Base-by-base conservation (phyloP, 225 moss, liverwort and hornwort species). In the Bryoerythrophyllum caledonicum region DNA sequence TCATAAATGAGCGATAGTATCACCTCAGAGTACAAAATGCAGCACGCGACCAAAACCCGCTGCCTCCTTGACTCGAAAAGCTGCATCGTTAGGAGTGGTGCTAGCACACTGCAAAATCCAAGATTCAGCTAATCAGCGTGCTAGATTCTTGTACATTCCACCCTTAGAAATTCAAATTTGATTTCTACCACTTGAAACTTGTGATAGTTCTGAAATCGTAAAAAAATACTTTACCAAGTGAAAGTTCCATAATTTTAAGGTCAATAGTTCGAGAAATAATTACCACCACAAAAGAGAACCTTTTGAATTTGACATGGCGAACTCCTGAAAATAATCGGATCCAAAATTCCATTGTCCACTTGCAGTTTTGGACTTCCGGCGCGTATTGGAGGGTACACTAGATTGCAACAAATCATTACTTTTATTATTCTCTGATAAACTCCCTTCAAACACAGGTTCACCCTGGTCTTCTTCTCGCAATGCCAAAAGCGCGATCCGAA, bases 11-110 rank as follows among this genome's bases (percentile, higher is more conserved):
- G 62, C 27, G 24, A 38, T 10, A 66, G 65, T 23, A 61, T 74
- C 35, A 95, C 94, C 94, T 95, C 94, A 68, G 94, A 89, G 60
- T 92, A 95, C 63, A 95, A 75, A 43, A 95, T 95, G 77, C 91
- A 86, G 57, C 82, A 83, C 52, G 94, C 92, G 37, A 95, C 94
- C 70, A 95, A 83, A 77, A 92, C 94, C 48, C 94, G 92, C 52
- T 95, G 94, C 79, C 92, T 83, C 73, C 94, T 95, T 30, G 92
- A 83, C 85, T 95, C 94, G 35, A 88, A 92, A 60, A 92, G 79
- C 32, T 90, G 85, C 92, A 95, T 95, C 44, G 92, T 95, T 28
- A 95, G 90, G 44, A 95, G 89, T 14, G 94, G 94, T 43, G 92
- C 92, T 34, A 95, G 88, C 14, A 95, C 90, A 78, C 94, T 95